Evolutionary conservation across 768 basidiomycete species (phyloP), one percentile per base, ranked within the genome.

Genomic region (Suillus spraguei): DNA sequence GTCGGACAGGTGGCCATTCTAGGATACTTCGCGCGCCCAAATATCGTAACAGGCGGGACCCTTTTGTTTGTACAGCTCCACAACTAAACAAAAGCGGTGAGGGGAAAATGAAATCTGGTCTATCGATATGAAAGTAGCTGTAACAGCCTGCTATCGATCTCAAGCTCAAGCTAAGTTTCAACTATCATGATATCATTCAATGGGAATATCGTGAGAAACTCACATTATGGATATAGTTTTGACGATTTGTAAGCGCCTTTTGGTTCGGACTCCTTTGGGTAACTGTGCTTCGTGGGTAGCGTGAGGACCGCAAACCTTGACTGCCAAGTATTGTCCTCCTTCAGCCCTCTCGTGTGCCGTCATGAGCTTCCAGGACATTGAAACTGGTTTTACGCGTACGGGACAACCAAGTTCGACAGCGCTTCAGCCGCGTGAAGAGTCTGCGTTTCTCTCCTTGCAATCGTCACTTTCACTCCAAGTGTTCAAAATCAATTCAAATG

Each of bases 401-500:
- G 73, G 71, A 17, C 67, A 69, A 17, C 68, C 75, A 4, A 75
- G 70, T 17, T 61, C 63, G 14, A 64, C 62, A 32, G 60, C 66
- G 1, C 76, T 82, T 64, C 80, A 79, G 65, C 77, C 78, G 22
- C 77, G 70, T 47, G 88, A 92, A 72, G 94, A 95, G 76, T 83
- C 86, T 8, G 82, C 89, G 4, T 98, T 97, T 75, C 78, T 83
- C 11, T 82, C 80, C 38, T 79, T 96, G 17, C 94, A 95, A 72
- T 87, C 85, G 4, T 92, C 92, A 16, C 77, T 95, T 64, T 91
- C 91, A 1, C 83, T 99, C 7, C 96, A 99, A 75, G 94, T 97
- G 63, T 98, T 99, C 89, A 99, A 99, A 85, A 95, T 99, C 81
- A 96, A 97, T 70, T 87, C 93, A 63, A 99, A 99, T 77, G 95